phyloP scores from a whole-genome alignment of 495 filamentous ascomycete genomes.

The Beverwykella pulmonaria region DNA sequence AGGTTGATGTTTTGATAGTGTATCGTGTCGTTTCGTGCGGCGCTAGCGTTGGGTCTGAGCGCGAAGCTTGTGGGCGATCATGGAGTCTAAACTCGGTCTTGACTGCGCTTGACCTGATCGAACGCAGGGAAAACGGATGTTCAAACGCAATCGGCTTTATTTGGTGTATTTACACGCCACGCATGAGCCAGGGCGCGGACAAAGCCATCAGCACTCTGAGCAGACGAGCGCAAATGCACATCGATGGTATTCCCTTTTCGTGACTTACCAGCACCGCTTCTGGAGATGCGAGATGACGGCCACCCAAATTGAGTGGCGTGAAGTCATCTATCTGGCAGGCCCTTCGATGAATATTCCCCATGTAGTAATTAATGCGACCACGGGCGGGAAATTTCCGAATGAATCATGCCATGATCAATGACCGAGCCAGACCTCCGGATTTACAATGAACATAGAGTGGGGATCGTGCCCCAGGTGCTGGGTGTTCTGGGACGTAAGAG shows the following conservation, averaged over 20 bases:
- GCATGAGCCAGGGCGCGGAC: not conserved
- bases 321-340: not conserved
- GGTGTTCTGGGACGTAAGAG: not conserved
- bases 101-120: not conserved
- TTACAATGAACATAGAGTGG: not conserved
- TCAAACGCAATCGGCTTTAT: conserved; percentile 3
- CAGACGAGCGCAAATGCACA: not conserved
- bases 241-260: not conserved
- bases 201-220: not conserved
- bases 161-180: not conserved
- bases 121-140: not conserved
- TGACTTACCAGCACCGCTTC: not conserved
- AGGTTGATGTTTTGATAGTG: conserved; percentile 23
- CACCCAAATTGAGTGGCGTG: not conserved
- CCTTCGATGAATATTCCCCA: not conserved
- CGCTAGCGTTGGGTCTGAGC: conserved; percentile 6
- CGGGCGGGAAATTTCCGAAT: not conserved
- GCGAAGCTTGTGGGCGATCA: conserved; percentile 14
- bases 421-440: not conserved
- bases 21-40: conserved; percentile 18
- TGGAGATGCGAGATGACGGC: not conserved
- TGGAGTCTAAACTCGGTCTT: conserved; percentile 2
- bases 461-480: not conserved
- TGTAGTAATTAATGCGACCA: not conserved
- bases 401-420: not conserved